A percentile compares a stretch with the other conserved stretches of the same genome.
Conservation (phyloP, 441 rosid genomes). For the Erodium texanum region DNA sequence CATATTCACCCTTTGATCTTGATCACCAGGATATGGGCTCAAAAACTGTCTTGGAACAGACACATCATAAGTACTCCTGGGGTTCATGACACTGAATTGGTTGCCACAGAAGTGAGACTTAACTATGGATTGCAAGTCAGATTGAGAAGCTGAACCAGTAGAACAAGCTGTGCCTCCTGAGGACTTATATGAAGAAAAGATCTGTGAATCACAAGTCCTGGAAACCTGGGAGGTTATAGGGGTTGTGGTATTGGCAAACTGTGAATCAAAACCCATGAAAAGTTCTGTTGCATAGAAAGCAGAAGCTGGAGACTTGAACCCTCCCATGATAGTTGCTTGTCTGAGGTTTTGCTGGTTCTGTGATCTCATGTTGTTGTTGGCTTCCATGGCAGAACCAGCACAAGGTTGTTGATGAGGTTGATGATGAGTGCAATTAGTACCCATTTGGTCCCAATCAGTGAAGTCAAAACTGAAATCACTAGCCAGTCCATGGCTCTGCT, state of each 20-base stretch:
- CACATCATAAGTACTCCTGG: conserved; percentile 12
- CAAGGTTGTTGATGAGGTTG: not conserved
- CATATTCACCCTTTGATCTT: conserved; percentile 40
- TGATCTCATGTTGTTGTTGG: too few relatives aligned
- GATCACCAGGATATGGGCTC: conserved; percentile 37
- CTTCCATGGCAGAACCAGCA: too few relatives aligned
- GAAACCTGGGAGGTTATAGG: conserved; percentile 15
- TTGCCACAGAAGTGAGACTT: conserved; percentile 27
- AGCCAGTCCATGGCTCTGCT: conserved; percentile 20
- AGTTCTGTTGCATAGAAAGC: conserved; percentile 54
- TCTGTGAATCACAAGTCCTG: conserved; percentile 25
- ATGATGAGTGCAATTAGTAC: not conserved
- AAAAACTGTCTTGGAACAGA: conserved; percentile 26
- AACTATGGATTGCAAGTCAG: conserved; percentile 26
- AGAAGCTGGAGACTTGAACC: conserved; percentile 46
- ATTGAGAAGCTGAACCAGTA: not conserved
- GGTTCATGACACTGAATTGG: conserved; percentile 15
- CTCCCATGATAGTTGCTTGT: conserved; percentile 40
- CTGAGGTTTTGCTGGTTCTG: conserved; percentile 17
- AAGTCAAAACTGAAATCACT: conserved; percentile 27
- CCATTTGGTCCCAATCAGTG: conserved; percentile 11
- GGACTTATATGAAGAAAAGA: conserved; percentile 26
- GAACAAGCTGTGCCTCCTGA: conserved; percentile 24
- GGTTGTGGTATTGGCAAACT: not conserved
- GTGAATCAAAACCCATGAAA: conserved; percentile 38